phyloP scores from a whole-genome alignment of 176 grass and related monocot genomes.

The Urochloa ruziziensis region DNA sequence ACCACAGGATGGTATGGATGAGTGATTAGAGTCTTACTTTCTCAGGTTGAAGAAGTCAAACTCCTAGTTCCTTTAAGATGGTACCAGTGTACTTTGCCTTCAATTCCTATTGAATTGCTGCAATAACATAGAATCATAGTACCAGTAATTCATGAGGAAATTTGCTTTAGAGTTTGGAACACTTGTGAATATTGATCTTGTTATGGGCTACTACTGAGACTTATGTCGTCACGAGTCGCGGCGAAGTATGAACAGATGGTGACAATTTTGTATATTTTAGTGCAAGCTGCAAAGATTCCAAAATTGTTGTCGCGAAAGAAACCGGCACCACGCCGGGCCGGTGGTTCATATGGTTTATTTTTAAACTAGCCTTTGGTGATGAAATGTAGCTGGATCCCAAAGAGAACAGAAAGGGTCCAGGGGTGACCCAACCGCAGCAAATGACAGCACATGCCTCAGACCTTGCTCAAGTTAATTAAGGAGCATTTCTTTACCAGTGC shows the following conservation, averaged over 20 bases:
- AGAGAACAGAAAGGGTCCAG: slow-evolving; percentile 8
- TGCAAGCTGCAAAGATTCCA: slow-evolving; percentile 37
- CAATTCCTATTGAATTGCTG: neutral
- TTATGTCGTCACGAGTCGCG: neutral
- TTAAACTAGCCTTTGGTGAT: neutral
- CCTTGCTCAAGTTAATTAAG: slow-evolving; percentile 40
- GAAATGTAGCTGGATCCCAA: slow-evolving; percentile 7
- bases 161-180: neutral
- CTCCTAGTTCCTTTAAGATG: neutral
- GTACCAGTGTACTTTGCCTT: neutral
- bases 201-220: neutral
- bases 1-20: neutral
- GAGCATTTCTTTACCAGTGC: slow-evolving; percentile 22
- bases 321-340: neutral
- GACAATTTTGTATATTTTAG: slow-evolving; percentile 23
- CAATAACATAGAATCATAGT: neutral
- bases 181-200: neutral
- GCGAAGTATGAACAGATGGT: slow-evolving; percentile 8
- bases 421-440: slow-evolving; percentile 20
- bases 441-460: slow-evolving; percentile 33
- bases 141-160: neutral
- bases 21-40: neutral
- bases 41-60: neutral
- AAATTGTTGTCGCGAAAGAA: neutral
- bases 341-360: slow-evolving; percentile 9